These are phyloP conservation scores for Litchi chinensis DNA, from an alignment of 345 rosid genomes.

Conservation along the genomic window DNA sequence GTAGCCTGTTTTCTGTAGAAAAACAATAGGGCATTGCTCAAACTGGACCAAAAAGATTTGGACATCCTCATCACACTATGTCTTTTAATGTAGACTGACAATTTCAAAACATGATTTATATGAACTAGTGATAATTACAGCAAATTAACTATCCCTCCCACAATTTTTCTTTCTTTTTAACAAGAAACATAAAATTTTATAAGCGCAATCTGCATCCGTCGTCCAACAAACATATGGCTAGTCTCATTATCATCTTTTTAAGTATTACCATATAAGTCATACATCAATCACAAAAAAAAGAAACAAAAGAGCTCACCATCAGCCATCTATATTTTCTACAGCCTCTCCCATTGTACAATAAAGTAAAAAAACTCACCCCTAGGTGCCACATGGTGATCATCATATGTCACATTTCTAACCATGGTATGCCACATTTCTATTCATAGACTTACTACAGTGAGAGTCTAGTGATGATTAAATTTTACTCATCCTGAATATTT, in stretches of 20 bases:
- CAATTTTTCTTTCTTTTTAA: background rate
- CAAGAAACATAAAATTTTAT: background rate
- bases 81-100: background rate
- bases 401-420: background rate
- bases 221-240: background rate
- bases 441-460: background rate
- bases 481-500: background rate
- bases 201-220: background rate
- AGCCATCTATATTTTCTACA: background rate
- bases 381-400: background rate
- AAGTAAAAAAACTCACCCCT: background rate
- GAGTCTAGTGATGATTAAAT: background rate
- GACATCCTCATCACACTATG: background rate
- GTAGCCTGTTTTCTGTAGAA: background rate
- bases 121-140: background rate
- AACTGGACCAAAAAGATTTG: too few species aligned
- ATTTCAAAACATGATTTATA: background rate
- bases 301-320: background rate
- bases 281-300: background rate
- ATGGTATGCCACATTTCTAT: background rate
- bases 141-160: background rate
- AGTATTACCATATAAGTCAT: background rate
- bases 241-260: background rate
- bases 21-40: background rate
- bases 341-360: background rate